Evolutionary conservation across 208 protist genomes (phyloP).

Genomic region (Wallacemonas sp.): DNA sequence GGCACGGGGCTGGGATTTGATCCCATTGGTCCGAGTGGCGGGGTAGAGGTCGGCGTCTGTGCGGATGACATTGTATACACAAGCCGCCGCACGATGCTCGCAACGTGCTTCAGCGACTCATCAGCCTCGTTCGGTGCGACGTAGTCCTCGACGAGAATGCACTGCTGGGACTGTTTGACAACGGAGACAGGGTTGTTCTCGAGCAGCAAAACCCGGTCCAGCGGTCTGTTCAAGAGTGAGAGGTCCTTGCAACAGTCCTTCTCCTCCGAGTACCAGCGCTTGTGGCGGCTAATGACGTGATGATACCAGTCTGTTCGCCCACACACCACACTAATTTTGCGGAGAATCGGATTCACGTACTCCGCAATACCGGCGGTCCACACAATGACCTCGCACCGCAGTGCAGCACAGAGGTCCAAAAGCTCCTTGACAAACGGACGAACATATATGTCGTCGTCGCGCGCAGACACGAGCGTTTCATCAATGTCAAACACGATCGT

Average conservation of each 20-base stretch:
- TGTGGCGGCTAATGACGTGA: conserved; percentile 78
- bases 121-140: conserved; percentile 41
- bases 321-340: conserved; percentile 38
- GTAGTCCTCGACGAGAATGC: conserved; percentile 82
- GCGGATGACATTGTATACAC: conserved; percentile 12
- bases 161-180: conserved; percentile 40
- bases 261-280: conserved; percentile 53
- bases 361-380: conserved; percentile 62
- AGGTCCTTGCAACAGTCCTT: conserved; percentile 68
- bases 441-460: conserved; percentile 46
- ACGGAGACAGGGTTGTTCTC: conserved; percentile 84
- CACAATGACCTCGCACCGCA: conserved; percentile 74
- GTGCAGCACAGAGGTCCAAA: conserved; percentile 44
- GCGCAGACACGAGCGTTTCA: conserved; percentile 74
- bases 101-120: conserved; percentile 46
- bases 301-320: conserved; percentile 68
- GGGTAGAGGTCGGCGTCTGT: background rate
- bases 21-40: conserved; percentile 1
- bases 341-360: conserved; percentile 74
- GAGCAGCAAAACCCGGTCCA: conserved; percentile 62
- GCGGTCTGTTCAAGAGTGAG: conserved; percentile 40
- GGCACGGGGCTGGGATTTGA: background rate
- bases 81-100: conserved; percentile 46
- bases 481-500: conserved; percentile 83
- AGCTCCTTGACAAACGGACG: conserved; percentile 57